phyloP scores from a whole-genome alignment of 1,139 yeast genomes.

The Geotrichum aggregatum region DNA sequence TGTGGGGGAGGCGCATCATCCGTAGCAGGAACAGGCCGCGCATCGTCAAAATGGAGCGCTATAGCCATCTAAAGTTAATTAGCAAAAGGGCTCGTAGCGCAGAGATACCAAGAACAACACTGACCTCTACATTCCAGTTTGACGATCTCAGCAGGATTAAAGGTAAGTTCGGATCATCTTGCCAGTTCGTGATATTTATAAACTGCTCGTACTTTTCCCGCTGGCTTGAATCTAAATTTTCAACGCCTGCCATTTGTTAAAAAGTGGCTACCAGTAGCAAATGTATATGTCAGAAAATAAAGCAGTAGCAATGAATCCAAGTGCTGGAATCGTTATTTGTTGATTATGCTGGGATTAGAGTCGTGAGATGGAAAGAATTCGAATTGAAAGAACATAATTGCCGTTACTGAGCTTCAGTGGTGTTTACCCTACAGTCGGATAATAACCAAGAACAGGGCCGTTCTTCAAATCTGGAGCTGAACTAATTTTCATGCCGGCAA shows the following conservation, averaged over 20 bases:
- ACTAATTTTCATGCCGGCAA: too few species aligned
- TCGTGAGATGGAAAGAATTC: too few species aligned
- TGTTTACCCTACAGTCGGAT: too few species aligned
- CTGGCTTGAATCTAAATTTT: constrained; percentile 22
- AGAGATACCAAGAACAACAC: neutral
- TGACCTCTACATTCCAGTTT: constrained; percentile 33
- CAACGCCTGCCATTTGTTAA: constrained; percentile 14
- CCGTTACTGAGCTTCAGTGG: neutral
- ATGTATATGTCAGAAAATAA: neutral
- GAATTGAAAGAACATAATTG: too few species aligned
- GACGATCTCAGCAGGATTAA: constrained; percentile 28
- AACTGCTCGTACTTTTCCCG: constrained; percentile 27
- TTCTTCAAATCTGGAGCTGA: too few species aligned
- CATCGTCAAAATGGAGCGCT: constrained; percentile 33
- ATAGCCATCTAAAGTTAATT: constrained; percentile 27
- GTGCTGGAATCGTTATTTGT: too few species aligned
- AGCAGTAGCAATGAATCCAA: too few species aligned
- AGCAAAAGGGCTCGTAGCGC: too few species aligned
- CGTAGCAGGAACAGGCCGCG: constrained; percentile 9
- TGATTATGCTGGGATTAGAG: too few species aligned
- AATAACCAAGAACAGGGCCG: too few species aligned
- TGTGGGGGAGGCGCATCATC: too few species aligned
- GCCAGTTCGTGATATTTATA: constrained; percentile 33
- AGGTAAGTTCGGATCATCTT: constrained; percentile 28
- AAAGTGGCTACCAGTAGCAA: neutral